Conservation (phyloP, 306 rosid genomes). For the Citrullus colocynthis region DNA sequence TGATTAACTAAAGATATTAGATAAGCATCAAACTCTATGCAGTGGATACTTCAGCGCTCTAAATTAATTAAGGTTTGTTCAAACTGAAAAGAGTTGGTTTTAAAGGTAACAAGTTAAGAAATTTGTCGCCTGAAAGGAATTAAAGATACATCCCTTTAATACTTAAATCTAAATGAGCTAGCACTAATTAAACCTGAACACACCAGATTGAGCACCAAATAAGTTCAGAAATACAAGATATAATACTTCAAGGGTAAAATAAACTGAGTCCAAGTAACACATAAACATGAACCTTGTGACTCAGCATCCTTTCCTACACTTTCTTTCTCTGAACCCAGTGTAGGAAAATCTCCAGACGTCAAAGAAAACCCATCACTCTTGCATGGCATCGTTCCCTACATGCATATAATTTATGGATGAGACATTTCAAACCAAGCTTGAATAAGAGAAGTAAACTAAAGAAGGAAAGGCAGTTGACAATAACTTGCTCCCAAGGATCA, state of each 20-base stretch:
- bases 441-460: background rate
- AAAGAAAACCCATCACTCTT: slow-evolving; percentile 68
- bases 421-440: slow-evolving; percentile 5
- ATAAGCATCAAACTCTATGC: background rate
- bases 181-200: background rate
- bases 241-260: background rate
- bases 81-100: background rate
- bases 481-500: background rate
- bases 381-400: slow-evolving; percentile 49
- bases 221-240: slow-evolving; percentile 2
- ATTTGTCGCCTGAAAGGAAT: background rate
- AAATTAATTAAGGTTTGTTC: background rate
- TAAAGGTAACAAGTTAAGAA: background rate
- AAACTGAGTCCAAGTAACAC: background rate
- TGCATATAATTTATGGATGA: background rate
- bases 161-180: background rate
- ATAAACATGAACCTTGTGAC: slow-evolving; percentile 44
- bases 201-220: background rate
- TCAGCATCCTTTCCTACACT: slow-evolving; percentile 41
- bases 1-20: background rate
- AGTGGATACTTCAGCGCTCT: background rate
- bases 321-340: slow-evolving; percentile 90
- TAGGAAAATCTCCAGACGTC: slow-evolving; percentile 88
- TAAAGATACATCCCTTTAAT: background rate
- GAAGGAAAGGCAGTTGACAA: background rate